Evolutionary conservation across 1,284 basidiomycete genomes (phyloP).

Genomic region (Mrakiaceae sp.): DNA sequence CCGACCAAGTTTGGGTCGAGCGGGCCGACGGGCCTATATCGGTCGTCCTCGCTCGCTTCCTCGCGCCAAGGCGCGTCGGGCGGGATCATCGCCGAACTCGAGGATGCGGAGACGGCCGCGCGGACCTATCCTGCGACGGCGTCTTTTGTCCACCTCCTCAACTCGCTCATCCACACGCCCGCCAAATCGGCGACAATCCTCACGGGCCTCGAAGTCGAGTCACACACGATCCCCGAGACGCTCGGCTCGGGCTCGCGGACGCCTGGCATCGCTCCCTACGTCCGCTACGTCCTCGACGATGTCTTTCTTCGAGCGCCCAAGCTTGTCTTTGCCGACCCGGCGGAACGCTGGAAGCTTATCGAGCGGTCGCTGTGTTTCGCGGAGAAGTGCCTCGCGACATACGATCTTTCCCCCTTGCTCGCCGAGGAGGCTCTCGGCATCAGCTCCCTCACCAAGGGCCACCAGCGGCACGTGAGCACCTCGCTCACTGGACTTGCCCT

Average conservation of each 20-base stretch:
- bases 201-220: constrained; percentile 45
- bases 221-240: constrained; percentile 61
- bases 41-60: not conserved
- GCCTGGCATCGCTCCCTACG: constrained; percentile 64
- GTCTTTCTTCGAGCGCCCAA: constrained; percentile 50
- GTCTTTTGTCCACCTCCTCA: constrained; percentile 68
- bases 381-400: constrained; percentile 68
- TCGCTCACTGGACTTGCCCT: constrained; percentile 31
- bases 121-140: constrained; percentile 73
- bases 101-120: constrained; percentile 48
- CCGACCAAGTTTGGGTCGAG: constrained; percentile 19
- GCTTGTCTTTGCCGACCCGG: constrained; percentile 60
- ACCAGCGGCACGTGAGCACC: constrained; percentile 6
- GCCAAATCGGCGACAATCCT: constrained; percentile 49
- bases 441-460: constrained; percentile 16
- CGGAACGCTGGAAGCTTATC: constrained; percentile 77
- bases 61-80: constrained; percentile 5
- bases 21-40: constrained; percentile 14
- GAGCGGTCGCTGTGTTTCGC: constrained; percentile 75
- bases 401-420: constrained; percentile 50
- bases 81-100: constrained; percentile 14
- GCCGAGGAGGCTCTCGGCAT: constrained; percentile 23
- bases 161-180: constrained; percentile 53
- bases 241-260: constrained; percentile 62
- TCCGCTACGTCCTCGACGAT: constrained; percentile 76